Evolutionary conservation across 306 rosid genomes (phyloP), one percentile per base, ranked within the genome.

Genomic region (Quercus cerris): DNA sequence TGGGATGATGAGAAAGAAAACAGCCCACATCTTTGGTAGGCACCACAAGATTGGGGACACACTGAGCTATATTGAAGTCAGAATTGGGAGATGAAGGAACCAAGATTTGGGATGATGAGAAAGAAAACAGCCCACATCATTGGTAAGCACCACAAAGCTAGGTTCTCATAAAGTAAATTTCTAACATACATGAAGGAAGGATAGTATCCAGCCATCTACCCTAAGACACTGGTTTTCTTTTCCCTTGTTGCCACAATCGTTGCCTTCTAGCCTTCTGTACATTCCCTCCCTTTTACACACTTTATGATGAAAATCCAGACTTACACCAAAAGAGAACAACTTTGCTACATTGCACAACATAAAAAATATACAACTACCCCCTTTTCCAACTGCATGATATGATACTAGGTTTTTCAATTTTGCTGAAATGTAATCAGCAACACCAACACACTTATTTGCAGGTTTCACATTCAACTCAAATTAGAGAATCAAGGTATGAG

Each of bases 401-500:
- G 28, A 49, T 61, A 75, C 58, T 84, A 80, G 63, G 71, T 22
- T 73, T 70, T 61, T 73, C 82, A 77, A 80, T 73, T 69, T 33
- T 61, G 57, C 70, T 0, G 46, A 41, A 31, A 46, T 31, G 13
- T 70, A 33, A 80, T 62, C 69, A 70, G 58, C 64, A 55, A 22
- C 77, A 73, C 49, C 81, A 64, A 59, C 77, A 57, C 52, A 23
- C 87, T 82, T 71, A 79, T 85, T 79, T 33, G n/a, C 74, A 56
- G 74, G 70, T 74, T 54, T 13, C 17, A 25, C 35, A 38, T 56
- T 49, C 63, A 33, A 79, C 85, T 87, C 81, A 87, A 73, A 82
- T 7, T 19, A 91, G 75, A 82, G 81, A 87, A 77, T 93, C 94
- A 0, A 93, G 91, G 82, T 91, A 91, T 25, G 57, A 55, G 74